Conservation (phyloP, 352 stramenopile genomes). For the Plasmopara viticola region DNA sequence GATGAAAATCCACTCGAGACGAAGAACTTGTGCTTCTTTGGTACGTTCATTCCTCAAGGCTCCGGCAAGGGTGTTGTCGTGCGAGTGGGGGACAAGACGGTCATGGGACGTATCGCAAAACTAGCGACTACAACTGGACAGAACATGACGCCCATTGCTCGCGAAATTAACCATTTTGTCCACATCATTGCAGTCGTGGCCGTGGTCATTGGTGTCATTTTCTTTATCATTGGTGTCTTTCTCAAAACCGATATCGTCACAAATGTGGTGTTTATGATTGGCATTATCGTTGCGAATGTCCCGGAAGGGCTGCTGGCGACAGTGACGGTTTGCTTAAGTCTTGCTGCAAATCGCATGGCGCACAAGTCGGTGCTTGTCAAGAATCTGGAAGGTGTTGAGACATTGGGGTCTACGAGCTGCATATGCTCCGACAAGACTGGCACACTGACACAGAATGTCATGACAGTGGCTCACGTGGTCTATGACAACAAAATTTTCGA, state of each 20-base stretch:
- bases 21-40: constrained; percentile 81
- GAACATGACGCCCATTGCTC: constrained; percentile 49
- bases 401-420: constrained; percentile 85
- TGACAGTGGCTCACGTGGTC: constrained; percentile 87
- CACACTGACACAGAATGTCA: constrained; percentile 92
- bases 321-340: constrained; percentile 89
- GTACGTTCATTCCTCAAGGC: constrained; percentile 71
- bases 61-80: constrained; percentile 63
- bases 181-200: constrained; percentile 59
- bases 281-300: constrained; percentile 94
- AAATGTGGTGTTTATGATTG: constrained; percentile 90
- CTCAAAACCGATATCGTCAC: constrained; percentile 46
- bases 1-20: constrained; percentile 75
- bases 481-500: constrained; percentile 78
- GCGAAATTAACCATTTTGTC: constrained; percentile 68
- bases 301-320: constrained; percentile 88
- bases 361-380: constrained; percentile 92
- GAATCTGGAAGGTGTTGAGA: constrained; percentile 91
- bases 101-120: constrained; percentile 75
- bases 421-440: constrained; percentile 94
- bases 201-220: constrained; percentile 48
- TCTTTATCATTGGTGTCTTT: constrained; percentile 52
- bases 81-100: constrained; percentile 66
- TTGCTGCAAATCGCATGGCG: constrained; percentile 87
- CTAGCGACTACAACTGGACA: constrained; percentile 49